phyloP scores from a whole-genome alignment of 441 rosid species.

The Gossypium gossypioides region DNA sequence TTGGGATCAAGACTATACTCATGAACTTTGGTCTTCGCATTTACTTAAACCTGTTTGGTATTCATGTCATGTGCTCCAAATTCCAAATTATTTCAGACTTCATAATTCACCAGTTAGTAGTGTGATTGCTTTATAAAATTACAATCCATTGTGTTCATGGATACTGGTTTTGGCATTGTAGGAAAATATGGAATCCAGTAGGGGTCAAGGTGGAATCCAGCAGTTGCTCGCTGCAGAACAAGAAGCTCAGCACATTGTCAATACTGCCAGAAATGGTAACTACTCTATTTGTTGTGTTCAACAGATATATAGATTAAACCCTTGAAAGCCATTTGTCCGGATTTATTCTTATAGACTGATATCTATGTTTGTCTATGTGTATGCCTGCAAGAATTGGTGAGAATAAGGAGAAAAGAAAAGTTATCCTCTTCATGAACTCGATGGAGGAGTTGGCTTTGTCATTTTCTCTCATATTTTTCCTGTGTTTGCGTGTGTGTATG shows the following conservation, averaged over 20 bases:
- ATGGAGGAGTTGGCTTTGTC: neutral
- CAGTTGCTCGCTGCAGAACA: conserved; percentile 81
- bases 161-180: neutral
- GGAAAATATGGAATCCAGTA: conserved; percentile 1
- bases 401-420: neutral
- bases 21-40: neutral
- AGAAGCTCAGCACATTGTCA: conserved; percentile 86
- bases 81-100: neutral
- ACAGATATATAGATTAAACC: neutral
- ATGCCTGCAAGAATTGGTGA: neutral
- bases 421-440: neutral
- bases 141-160: neutral
- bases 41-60: neutral
- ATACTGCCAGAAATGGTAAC: conserved; percentile 59
- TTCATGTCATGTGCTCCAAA: neutral
- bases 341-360: neutral
- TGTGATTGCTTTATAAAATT: neutral
- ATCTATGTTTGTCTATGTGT: neutral
- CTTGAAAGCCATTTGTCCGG: neutral
- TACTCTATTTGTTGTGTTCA: neutral
- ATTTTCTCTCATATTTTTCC: neutral
- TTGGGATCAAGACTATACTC: neutral
- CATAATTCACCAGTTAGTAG: neutral
- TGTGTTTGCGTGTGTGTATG: neutral
- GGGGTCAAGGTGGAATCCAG: conserved; percentile 66